phyloP scores from a whole-genome alignment of 139 green algal genomes.

The Chlorella sorokiniana region DNA sequence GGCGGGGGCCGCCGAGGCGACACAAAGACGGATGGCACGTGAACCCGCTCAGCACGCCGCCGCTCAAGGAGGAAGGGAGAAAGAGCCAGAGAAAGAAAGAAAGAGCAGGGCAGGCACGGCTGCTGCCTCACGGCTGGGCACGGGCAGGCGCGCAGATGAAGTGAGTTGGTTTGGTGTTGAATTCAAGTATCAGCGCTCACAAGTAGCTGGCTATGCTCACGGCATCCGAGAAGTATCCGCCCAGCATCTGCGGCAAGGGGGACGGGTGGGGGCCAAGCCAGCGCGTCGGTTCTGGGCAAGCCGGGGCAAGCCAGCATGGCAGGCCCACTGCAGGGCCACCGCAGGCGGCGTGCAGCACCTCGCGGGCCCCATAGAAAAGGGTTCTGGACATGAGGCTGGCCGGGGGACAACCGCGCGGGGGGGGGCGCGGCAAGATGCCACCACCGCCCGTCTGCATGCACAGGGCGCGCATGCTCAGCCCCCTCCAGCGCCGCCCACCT shows the following conservation, averaged over 20 bases:
- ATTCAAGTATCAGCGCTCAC: neutral
- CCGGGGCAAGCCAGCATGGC: neutral
- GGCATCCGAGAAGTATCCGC: slow-evolving; percentile 17
- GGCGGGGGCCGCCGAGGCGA: no score
- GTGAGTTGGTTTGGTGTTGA: neutral
- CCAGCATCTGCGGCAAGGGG: slow-evolving; percentile 3
- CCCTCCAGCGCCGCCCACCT: neutral
- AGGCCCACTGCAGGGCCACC: no score
- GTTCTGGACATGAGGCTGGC: no score
- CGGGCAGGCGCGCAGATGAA: neutral
- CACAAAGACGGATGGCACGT: no score
- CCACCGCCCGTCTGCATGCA: neutral
- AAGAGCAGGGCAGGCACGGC: neutral
- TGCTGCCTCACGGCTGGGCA: neutral
- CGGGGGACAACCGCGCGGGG: no score
- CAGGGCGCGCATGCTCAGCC: no score
- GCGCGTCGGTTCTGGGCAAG: no score
- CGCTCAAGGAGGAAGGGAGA: neutral
- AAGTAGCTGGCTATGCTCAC: slow-evolving; percentile 12
- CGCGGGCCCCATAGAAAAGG: no score
- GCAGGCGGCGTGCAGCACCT: no score
- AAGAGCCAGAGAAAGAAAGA: neutral
- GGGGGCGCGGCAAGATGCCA: neutral
- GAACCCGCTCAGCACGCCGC: neutral
- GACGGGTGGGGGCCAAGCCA: no score